These are phyloP conservation scores for Ilex asprella DNA, from an alignment of 257 asterid species.

Conservation along the genomic window DNA sequence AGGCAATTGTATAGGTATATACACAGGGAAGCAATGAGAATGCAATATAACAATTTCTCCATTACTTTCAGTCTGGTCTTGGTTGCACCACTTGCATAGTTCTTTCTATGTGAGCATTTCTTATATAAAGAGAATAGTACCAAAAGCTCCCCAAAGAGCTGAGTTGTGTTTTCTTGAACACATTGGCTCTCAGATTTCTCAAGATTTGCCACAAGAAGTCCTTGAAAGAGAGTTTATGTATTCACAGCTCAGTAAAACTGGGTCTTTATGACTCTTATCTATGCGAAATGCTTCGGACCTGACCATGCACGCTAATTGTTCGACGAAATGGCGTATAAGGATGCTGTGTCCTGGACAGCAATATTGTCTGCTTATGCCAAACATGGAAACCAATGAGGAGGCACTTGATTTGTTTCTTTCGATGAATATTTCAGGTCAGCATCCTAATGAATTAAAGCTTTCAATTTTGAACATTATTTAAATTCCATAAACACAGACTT, in stretches of 20 bases:
- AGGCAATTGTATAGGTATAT: too few relatives aligned
- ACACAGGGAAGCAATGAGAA: too few relatives aligned
- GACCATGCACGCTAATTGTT: conserved; percentile 11
- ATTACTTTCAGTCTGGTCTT: too few relatives aligned
- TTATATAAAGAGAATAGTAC: not conserved
- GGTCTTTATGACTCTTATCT: conserved; percentile 7
- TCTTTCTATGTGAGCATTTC: too few relatives aligned
- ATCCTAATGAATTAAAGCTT: conserved; percentile 7
- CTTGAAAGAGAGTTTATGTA: conserved; percentile 3
- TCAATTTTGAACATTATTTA: too few relatives aligned
- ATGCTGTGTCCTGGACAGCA: conserved; percentile 11
- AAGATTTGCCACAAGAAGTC: conserved; percentile 6
- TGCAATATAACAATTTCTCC: too few relatives aligned
- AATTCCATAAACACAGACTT: too few relatives aligned
- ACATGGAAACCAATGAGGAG: conserved; percentile 3
- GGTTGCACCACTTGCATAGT: too few relatives aligned
- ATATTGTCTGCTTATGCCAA: conserved; percentile 13
- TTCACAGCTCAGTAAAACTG: conserved; percentile 14
- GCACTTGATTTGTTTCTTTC: conserved; percentile 7
- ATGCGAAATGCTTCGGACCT: conserved; percentile 6
- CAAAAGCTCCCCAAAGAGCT: not conserved
- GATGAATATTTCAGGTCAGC: conserved; percentile 9
- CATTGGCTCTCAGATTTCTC: conserved; percentile 2
- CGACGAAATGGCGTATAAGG: conserved; percentile 14
- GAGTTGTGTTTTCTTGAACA: conserved; percentile 4